Conservation (phyloP, 1,284 basidiomycete species). For the Irpex rosettiformis region DNA sequence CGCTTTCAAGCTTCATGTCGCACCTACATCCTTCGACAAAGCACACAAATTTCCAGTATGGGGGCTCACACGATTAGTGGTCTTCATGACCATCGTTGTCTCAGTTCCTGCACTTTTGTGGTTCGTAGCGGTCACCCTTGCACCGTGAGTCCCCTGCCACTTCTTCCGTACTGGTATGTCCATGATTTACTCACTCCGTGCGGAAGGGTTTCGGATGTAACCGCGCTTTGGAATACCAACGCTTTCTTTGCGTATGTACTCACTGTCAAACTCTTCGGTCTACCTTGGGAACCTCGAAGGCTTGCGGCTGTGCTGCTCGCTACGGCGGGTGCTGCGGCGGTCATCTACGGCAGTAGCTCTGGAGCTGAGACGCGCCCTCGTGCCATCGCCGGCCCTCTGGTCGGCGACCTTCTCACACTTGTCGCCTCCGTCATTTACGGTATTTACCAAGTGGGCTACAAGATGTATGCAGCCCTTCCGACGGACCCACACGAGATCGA, state of each 20-base stretch:
- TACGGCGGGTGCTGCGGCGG: conserved; percentile 65
- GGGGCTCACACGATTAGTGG: conserved; percentile 41
- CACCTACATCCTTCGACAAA: conserved; percentile 27
- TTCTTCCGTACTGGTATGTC: conserved; percentile 5
- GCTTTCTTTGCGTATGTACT: conserved; percentile 81
- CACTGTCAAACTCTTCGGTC: conserved; percentile 55
- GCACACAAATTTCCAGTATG: conserved; percentile 38
- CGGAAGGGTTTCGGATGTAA: conserved; percentile 72
- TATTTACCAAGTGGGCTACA: conserved; percentile 80
- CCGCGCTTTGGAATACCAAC: conserved; percentile 83
- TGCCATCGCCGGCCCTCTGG: conserved; percentile 34
- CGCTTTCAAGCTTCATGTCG: conserved; percentile 53
- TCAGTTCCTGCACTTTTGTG: conserved; percentile 65
- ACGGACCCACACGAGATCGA: conserved; percentile 48
- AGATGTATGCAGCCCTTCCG: conserved; percentile 67
- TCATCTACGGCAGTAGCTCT: conserved; percentile 68
- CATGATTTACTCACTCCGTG: conserved; percentile 13
- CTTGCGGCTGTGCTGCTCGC: conserved; percentile 73
- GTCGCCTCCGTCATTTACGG: conserved; percentile 67
- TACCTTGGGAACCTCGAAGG: conserved; percentile 59
- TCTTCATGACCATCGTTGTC: conserved; percentile 54
- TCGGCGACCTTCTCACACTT: conserved; percentile 74
- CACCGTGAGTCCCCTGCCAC: conserved; percentile 55
- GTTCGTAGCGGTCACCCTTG: conserved; percentile 66
- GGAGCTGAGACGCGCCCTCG: conserved; percentile 18